Evolutionary conservation across 257 asterid species (phyloP).

Genomic region (Handroanthus guayacan): DNA sequence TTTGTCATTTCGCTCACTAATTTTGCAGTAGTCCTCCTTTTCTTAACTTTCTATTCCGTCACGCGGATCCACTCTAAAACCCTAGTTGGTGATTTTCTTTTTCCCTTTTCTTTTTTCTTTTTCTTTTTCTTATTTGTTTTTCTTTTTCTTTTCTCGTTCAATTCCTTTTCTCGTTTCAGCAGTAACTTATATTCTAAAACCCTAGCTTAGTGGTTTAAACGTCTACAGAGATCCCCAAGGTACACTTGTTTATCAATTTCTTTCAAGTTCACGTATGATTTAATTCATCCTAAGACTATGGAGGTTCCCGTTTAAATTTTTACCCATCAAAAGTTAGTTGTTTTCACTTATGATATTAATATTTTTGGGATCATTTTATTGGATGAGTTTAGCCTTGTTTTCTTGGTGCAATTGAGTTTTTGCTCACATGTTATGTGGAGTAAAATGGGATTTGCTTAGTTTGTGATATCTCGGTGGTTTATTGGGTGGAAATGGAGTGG

Average conservation of each 20-base stretch:
- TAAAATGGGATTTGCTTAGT: not conserved
- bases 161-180: not conserved
- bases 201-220: slow-evolving; percentile 25
- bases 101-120: too few relatives aligned
- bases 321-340: not conserved
- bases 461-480: not conserved
- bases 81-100: not conserved
- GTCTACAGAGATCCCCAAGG: slow-evolving; percentile 16
- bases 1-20: too few relatives aligned
- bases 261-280: not conserved
- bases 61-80: not conserved
- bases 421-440: not conserved
- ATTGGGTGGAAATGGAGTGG: slow-evolving; percentile 2
- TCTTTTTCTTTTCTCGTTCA: not conserved
- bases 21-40: too few relatives aligned
- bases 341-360: not conserved
- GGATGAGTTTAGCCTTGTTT: not conserved
- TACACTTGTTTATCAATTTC: not conserved
- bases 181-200: slow-evolving; percentile 26
- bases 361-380: slow-evolving; percentile 8
- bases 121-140: too few relatives aligned
- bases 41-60: too few relatives aligned
- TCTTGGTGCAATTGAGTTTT: slow-evolving; percentile 14
- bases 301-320: not conserved
- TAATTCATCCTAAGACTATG: not conserved